Conservation (phyloP, 192 early-diverging fungal genomes). For the Backusella tarrabulga region DNA sequence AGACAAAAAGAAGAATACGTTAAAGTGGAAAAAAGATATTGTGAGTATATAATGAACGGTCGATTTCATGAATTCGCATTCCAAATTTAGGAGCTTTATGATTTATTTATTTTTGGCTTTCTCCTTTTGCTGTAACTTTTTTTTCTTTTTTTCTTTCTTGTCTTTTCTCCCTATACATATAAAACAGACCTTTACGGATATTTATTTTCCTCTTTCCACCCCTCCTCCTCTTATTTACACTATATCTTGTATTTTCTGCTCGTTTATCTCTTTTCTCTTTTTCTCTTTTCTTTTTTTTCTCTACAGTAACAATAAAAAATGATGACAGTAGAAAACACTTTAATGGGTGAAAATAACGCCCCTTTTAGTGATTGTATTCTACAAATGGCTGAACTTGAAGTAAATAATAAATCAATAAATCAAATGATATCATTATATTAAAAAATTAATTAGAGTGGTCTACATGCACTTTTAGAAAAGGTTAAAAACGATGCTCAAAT, state of each 20-base stretch:
- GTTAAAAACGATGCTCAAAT: conserved; percentile 65
- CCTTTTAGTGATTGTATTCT: conserved; percentile 1
- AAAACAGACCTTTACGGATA: neutral
- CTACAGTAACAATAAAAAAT: neutral
- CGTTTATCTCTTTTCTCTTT: neutral
- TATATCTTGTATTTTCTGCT: neutral
- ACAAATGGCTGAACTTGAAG: conserved; percentile 14
- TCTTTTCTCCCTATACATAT: neutral
- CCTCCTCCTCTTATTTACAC: neutral
- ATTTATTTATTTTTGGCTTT: neutral
- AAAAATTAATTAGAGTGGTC: conserved; percentile 53
- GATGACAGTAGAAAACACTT: conserved; percentile 15
- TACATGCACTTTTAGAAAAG: conserved; percentile 63
- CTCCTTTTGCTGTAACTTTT: neutral
- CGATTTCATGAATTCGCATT: conserved; percentile 2
- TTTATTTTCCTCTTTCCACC: neutral
- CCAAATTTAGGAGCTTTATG: conserved; percentile 5
- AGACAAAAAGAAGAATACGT: neutral
- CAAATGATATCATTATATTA: neutral
- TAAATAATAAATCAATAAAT: neutral
- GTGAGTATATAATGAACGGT: neutral
- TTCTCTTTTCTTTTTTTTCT: neutral
- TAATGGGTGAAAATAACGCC: neutral
- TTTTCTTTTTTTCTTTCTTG: neutral
- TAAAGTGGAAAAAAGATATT: neutral